These are phyloP conservation scores for Cordyceps cicadae DNA, from an alignment of 2,329 filamentous ascomycete genomes.

Conservation along the genomic window DNA sequence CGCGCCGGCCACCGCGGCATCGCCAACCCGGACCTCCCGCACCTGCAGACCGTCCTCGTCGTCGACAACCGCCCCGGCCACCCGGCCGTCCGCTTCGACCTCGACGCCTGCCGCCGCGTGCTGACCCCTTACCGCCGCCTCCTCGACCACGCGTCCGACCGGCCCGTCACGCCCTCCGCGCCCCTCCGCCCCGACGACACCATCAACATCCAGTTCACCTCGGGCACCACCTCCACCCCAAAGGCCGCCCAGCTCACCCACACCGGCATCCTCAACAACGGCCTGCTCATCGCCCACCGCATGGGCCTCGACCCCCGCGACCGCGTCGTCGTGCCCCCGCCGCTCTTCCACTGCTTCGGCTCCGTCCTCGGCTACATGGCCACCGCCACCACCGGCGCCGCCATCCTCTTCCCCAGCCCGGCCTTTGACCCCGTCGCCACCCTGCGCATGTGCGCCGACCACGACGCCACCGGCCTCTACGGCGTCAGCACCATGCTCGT, in stretches of 20 bases:
- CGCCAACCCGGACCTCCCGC: constrained; percentile 49
- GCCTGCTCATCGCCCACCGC: constrained; percentile 69
- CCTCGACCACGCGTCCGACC: constrained; percentile 22
- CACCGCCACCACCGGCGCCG: constrained; percentile 68
- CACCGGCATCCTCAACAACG: constrained; percentile 86
- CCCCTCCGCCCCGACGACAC: constrained; percentile 56
- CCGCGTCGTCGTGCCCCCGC: constrained; percentile 75
- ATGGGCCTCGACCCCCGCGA: constrained; percentile 74
- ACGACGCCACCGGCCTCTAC: constrained; percentile 60
- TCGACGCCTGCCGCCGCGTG: constrained; percentile 28
- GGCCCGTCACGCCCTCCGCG: constrained; percentile 33
- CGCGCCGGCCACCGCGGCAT: constrained; percentile 22
- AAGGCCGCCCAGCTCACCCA: constrained; percentile 90
- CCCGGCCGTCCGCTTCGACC: constrained; percentile 34
- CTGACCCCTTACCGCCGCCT: constrained; percentile 40
- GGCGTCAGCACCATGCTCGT: constrained; percentile 92
- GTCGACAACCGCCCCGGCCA: constrained; percentile 64
- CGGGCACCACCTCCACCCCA: constrained; percentile 81
- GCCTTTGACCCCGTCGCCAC: constrained; percentile 75
- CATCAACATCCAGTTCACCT: constrained; percentile 95
- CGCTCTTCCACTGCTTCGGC: constrained; percentile 87
- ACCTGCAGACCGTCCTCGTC: constrained; percentile 61
- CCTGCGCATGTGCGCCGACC: constrained; percentile 47
- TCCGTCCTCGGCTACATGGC: constrained; percentile 93
- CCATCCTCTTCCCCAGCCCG: constrained; percentile 78